Base-by-base conservation (phyloP, 1,284 basidiomycete genomes). In the Jaminaea rosea region DNA sequence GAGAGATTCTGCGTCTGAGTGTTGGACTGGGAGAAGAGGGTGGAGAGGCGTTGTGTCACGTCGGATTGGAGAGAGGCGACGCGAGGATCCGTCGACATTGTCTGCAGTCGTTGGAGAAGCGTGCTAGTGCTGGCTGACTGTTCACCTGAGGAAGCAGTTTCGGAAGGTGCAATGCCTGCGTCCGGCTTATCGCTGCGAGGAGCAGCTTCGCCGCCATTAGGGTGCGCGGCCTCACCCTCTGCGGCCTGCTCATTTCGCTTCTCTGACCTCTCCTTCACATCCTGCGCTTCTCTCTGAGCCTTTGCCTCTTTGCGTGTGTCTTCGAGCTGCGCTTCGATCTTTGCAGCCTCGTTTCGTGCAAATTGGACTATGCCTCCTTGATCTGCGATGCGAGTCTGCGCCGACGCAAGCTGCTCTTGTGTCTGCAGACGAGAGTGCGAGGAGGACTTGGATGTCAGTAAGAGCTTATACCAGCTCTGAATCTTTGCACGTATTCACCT, bases 391-490 rank as follows among this genome's bases (percentile, higher is more conserved):
- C 65, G 57, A 23, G 60, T 49, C 19, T 62, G 52, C 2, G 65
- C 67, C 13, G 56, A 52, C 5, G 48, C 41, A 8, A 70, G 48
- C 1, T 57, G 55, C 28, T 62, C 58, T 36, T 64, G 60, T 1
- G 67, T 69, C 55, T 62, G 32, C 17, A 21, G 19, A 5, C 4
- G n/a, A 39, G 32, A 8, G 32, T 10, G 4, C 17, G 47, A 24
- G 32, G 11, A 85, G 79, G 0, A 86, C 80, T 26, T 92, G 78
- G 1, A 88, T 86, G 73, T 92, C 89, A 51, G 75, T 59, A 59
- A 66, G 76, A 91, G 90, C 17, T 42, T 23, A 13, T 13, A 13
- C 19, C 39, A 3, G 39, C 17, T 21, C 19, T 31, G 9, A 8
- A 15, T 15, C 29, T 31, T 31, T 15, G 8, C 15, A 41, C 9